Base-by-base conservation (phyloP, 1,139 yeast species). In the Pichia sp. region DNA sequence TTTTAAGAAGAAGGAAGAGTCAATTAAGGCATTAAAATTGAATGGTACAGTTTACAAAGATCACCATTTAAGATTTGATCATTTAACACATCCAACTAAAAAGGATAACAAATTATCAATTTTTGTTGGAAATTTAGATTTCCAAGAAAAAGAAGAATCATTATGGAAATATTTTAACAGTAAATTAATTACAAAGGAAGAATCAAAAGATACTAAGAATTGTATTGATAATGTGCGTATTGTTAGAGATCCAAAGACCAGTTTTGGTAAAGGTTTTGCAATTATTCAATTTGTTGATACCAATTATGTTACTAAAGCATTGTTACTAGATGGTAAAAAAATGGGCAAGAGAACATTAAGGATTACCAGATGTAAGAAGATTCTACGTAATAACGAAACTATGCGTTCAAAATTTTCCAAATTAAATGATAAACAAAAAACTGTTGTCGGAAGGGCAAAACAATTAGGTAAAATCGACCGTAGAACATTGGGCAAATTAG, bases 201-300 rank as follows among this genome's bases (percentile, higher is more conserved):
- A 49, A 3, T 89, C 88, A 42, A 77, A 77, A 39, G 55, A 56
- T 23, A 77, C 72, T 49, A 83, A 48, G 2, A 57, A 56, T 27
- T 55, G 59, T 26, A 56, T 94, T 47, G 96, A 89, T 64, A 83
- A 87, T 54, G 97, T 56, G 25, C 79, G 99, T 64, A 76, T 94
- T 46, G 79, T 94, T 34, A 80, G 99, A 62, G 98, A 94, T 65
- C 70, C 95, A 20, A 87, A 87, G 68, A 92, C 97, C 27, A 92
- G 94, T 60, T 73, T 92, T 54, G 99, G 98, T 57, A 94, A 92
- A 68, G 99, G 99, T 5, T 90, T 94, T 70, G 98, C 96, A 6
- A 86, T 89, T 65, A 89, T 94, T 32, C 97, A 92, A 67, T 94
- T 90, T 69, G 77, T 74, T 54, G 96, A 90, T 66, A 70, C 90